A percentile compares a stretch with the other conserved stretches of the same genome.
These are phyloP conservation scores for Pyricularia sp. DNA, from an alignment of 2,329 filamentous ascomycete species.

Conservation along the genomic window DNA sequence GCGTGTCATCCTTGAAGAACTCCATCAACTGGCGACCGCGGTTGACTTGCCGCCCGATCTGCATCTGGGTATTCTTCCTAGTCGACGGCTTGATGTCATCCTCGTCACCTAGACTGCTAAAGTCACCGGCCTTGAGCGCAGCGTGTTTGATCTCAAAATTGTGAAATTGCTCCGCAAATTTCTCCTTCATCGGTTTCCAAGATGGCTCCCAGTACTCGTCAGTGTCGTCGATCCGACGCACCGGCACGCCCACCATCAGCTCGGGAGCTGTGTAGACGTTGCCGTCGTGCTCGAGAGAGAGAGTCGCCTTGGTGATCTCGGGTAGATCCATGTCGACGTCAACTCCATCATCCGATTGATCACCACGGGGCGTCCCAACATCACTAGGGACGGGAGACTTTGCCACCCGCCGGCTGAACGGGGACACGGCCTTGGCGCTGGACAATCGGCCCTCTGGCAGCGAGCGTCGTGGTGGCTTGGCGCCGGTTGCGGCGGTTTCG, in stretches of 20 bases:
- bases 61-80: slow-evolving; percentile 36
- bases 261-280: slow-evolving; percentile 38
- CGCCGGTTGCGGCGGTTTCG: not conserved
- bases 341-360: slow-evolving; percentile 8
- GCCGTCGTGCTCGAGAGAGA: slow-evolving; percentile 39
- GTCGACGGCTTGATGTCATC: slow-evolving; percentile 15
- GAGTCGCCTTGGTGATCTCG: slow-evolving; percentile 35
- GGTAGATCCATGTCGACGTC: slow-evolving; percentile 10
- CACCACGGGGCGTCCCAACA: slow-evolving; percentile 1
- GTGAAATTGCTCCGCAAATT: slow-evolving; percentile 32
- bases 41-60: slow-evolving; percentile 47
- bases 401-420: not conserved
- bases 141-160: slow-evolving; percentile 37
- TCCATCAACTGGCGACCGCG: slow-evolving; percentile 42
- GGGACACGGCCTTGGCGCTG: not conserved
- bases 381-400: not conserved
- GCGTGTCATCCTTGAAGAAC: slow-evolving; percentile 31
- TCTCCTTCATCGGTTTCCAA: slow-evolving; percentile 36
- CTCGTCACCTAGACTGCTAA: not conserved
- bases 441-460: slow-evolving; percentile 1
- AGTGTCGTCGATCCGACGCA: slow-evolving; percentile 37
- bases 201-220: slow-evolving; percentile 48
- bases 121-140: not conserved
- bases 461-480: slow-evolving; percentile 1
- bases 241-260: slow-evolving; percentile 42